phyloP scores from a whole-genome alignment of 2,329 filamentous ascomycete genomes.

The Fusarium pseudoanthophilum region DNA sequence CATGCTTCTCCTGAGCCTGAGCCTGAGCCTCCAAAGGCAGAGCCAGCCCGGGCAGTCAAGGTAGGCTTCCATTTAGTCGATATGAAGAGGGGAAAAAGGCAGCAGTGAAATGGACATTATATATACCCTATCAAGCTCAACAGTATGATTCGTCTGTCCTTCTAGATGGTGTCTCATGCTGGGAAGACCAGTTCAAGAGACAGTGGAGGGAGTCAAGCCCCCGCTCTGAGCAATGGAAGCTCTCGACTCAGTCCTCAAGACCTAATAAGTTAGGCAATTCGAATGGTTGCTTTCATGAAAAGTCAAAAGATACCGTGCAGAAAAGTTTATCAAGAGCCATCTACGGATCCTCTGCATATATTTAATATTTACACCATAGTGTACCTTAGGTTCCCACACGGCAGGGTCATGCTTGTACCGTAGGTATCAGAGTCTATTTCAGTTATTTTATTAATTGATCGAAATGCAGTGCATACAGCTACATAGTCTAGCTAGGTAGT shows the following conservation, averaged over 20 bases:
- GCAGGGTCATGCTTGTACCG: not conserved
- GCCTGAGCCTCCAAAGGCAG: not conserved
- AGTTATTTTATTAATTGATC: not conserved
- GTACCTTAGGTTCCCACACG: not conserved
- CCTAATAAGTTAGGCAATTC: not conserved
- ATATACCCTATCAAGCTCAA: not conserved
- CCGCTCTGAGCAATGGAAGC: not conserved
- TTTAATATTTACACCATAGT: not conserved
- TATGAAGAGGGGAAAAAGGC: not conserved
- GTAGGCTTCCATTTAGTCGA: constrained; percentile 2
- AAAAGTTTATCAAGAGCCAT: not conserved
- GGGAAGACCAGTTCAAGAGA: not conserved
- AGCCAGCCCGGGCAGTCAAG: not conserved
- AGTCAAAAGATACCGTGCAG: not conserved
- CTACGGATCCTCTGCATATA: too few species aligned
- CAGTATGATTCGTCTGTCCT: not conserved
- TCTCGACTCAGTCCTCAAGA: not conserved
- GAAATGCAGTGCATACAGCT: not conserved
- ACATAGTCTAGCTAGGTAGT: not conserved
- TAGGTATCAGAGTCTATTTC: not conserved
- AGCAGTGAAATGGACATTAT: not conserved
- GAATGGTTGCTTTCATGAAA: not conserved
- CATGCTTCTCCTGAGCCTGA: constrained; percentile 28
- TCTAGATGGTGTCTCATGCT: not conserved
- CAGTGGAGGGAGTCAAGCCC: not conserved